Evolutionary conservation across 2,329 filamentous ascomycete genomes (phyloP), one percentile per base, ranked within the genome.

Genomic region (Trichothecium roseum): DNA sequence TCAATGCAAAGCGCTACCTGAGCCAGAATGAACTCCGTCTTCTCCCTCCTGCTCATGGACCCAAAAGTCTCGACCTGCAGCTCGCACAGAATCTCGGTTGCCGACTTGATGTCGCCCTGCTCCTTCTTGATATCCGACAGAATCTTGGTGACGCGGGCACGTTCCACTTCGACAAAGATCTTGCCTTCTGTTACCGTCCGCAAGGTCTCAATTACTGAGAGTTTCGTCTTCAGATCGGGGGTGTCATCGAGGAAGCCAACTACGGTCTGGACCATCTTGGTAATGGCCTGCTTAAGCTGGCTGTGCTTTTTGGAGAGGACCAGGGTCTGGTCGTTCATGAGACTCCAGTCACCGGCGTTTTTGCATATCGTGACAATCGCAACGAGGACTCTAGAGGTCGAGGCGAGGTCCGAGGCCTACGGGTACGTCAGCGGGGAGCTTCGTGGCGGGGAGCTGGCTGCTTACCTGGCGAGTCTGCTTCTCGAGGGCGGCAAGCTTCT

Each of bases 101-200:
- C 91, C 5, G 85, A 79, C 55, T 84, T 86, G 52, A 94, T 68
- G 53, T 98, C 89, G 44, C 88, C 89, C 63, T 96, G 86, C 45
- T 84, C 67, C 64, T 94, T 95, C 72, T 96, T 96, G 70, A 98
- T 96, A 60, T 95, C 78, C 35, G 91, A 96, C 10, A 98, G 72
- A 45, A 94, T 93, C 56, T 82, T 86, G 50, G 91, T 98, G 40
- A 98, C 81, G 47, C 91, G 84, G 45, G 91, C 91, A 47, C 91
- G 81, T 71, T 98, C 91, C 36, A 98, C 91, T 68, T 98, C 91
- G 50, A 98, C 89, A 53, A 98, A 98, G 58, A 98, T 98, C 82
- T 98, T 98, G 64, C 91, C 91, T 63, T 98, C 91, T 8, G 91
- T 98, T 33, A 98, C 89, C 29, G 89, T 96, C 49, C 91, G 78